Conservation (phyloP, 2,329 filamentous ascomycete species). For the Pestalotiopsis sp. region DNA sequence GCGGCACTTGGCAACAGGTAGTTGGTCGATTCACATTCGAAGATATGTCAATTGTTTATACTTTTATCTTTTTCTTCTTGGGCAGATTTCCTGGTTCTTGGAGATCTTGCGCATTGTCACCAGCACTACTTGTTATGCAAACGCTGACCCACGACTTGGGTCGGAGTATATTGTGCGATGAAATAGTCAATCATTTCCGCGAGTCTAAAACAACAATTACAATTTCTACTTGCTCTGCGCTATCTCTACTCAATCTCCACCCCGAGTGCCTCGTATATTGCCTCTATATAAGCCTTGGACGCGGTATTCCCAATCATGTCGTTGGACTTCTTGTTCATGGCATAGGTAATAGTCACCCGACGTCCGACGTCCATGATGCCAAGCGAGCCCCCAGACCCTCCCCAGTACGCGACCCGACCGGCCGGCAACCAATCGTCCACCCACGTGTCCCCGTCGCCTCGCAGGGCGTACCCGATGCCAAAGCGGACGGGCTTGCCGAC, state of each 20-base stretch:
- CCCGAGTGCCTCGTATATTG: conserved; percentile 23
- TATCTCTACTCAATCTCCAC: not conserved
- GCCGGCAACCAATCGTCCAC: conserved; percentile 30
- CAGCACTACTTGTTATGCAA: not conserved
- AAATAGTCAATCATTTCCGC: not conserved
- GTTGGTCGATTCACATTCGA: not conserved
- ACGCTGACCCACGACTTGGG: too few relatives aligned
- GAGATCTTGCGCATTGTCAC: not conserved
- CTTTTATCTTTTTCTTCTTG: not conserved
- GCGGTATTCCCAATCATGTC: conserved; percentile 18
- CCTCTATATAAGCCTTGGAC: conserved; percentile 20
- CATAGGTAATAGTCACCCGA: conserved; percentile 23
- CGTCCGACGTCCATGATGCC: conserved; percentile 24
- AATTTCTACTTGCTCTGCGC: not conserved
- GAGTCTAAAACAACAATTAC: not conserved
- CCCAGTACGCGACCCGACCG: conserved; percentile 30
- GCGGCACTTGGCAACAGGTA: not conserved
- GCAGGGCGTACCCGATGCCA: conserved; percentile 43
- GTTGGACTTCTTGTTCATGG: conserved; percentile 21
- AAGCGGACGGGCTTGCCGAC: conserved; percentile 35
- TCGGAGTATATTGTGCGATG: too few relatives aligned
- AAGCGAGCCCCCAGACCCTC: conserved; percentile 24
- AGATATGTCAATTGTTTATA: not conserved
- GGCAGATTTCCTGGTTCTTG: not conserved
- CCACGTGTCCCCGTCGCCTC: conserved; percentile 25